phyloP scores from a whole-genome alignment of 2,329 filamentous ascomycete genomes.

The Fusarium tricinctum region DNA sequence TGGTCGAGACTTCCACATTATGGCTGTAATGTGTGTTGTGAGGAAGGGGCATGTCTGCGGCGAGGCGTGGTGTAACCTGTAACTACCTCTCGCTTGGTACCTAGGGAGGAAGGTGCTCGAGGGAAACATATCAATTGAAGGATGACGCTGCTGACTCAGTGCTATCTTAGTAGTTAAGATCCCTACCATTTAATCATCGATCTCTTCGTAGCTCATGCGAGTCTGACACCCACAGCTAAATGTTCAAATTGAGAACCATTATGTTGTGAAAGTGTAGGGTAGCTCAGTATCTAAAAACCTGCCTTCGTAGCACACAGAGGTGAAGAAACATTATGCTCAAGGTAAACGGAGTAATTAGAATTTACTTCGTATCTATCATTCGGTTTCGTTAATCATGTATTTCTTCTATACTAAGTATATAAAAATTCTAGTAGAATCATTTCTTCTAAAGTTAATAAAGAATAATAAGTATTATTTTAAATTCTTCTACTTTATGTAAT shows the following conservation, averaged over 20 bases:
- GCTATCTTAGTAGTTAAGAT: no score
- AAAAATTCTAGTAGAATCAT: no score
- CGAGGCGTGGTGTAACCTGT: neutral
- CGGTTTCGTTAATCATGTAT: no score
- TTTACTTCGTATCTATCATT: no score
- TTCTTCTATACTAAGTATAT: no score
- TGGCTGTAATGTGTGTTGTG: neutral
- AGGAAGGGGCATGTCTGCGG: neutral
- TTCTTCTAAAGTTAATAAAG: no score
- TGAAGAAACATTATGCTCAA: no score
- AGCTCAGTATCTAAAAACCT: neutral
- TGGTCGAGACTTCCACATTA: neutral
- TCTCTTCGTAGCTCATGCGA: neutral
- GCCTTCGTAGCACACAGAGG: no score
- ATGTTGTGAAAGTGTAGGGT: neutral
- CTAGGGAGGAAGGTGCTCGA: neutral
- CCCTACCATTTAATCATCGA: neutral
- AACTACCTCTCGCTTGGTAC: no score
- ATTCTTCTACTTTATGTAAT: no score
- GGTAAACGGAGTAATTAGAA: no score
- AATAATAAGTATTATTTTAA: no score
- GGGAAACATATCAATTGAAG: neutral
- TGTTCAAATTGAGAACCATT: neutral
- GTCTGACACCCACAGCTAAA: neutral
- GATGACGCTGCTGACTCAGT: neutral